These are phyloP conservation scores for Lipomyces spencermartinsiae DNA, from an alignment of 805 yeast genomes.

Conservation along the genomic window DNA sequence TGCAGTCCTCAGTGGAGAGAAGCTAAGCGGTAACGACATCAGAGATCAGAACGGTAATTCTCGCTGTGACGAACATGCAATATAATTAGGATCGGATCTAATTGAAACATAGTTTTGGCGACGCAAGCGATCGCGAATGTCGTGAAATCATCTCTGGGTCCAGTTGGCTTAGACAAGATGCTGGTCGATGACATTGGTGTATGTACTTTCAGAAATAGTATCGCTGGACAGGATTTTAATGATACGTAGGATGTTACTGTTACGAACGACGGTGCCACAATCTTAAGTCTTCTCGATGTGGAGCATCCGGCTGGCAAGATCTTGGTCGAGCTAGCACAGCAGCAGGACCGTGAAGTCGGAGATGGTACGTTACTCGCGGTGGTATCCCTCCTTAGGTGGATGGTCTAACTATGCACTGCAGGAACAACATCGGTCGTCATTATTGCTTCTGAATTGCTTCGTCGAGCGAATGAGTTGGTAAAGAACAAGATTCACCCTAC, in stretches of 20 bases:
- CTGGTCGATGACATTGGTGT: conserved; percentile 95
- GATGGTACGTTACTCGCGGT: conserved; percentile 61
- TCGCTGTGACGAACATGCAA: background rate
- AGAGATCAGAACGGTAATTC: conserved; percentile 81
- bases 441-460: conserved; percentile 89
- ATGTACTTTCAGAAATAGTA: conserved; percentile 12
- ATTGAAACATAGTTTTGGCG: conserved; percentile 62
- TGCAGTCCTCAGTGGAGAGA: conserved; percentile 88
- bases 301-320: conserved; percentile 99
- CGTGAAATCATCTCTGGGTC: conserved; percentile 93
- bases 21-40: conserved; percentile 93
- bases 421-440: conserved; percentile 93
- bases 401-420: background rate
- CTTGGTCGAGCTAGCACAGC: conserved; percentile 95
- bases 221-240: background rate
- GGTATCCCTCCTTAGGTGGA: background rate
- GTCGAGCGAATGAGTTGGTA: conserved; percentile 92
- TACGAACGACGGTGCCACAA: conserved; percentile 99
- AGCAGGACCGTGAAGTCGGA: conserved; percentile 98
- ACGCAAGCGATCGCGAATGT: conserved; percentile 85
- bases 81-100: background rate
- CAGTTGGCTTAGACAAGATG: conserved; percentile 98
- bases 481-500: conserved; percentile 96
- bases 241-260: conserved; percentile 78
- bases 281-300: conserved; percentile 85